phyloP scores from a whole-genome alignment of 2,329 filamentous ascomycete genomes.

The Bimuria novae-zelandiae region DNA sequence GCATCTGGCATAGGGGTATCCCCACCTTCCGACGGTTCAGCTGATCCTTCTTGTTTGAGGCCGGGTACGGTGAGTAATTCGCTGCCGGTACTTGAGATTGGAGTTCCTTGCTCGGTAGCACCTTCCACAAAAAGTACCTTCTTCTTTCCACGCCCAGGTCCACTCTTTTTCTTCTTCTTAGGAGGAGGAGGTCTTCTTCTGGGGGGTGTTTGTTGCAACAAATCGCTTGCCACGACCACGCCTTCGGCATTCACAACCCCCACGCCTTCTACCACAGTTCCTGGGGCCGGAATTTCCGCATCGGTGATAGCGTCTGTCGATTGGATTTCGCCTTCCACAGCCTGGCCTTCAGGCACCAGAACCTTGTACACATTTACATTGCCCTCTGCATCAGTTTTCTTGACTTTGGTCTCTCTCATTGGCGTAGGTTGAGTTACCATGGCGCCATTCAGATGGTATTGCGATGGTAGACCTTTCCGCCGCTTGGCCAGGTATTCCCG shows the following conservation, averaged over 20 bases:
- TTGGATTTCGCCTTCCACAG: conserved; percentile 80
- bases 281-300: conserved; percentile 57
- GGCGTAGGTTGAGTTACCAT: conserved; percentile 36
- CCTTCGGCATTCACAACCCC: conserved; percentile 65
- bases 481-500: conserved; percentile 66
- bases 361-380: conserved; percentile 85
- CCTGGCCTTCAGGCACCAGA: conserved; percentile 77
- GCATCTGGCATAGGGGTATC: conserved; percentile 51
- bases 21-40: conserved; percentile 38
- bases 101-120: conserved; percentile 42
- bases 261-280: conserved; percentile 63
- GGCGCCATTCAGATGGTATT: conserved; percentile 30
- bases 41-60: conserved; percentile 45
- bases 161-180: conserved; percentile 72
- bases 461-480: conserved; percentile 61
- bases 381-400: conserved; percentile 73
- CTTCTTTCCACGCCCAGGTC: conserved; percentile 79
- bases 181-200: conserved; percentile 73
- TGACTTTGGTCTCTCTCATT: conserved; percentile 80
- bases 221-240: conserved; percentile 58
- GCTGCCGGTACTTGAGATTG: conserved; percentile 26
- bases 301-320: conserved; percentile 55
- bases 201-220: conserved; percentile 54
- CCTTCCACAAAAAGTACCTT: conserved; percentile 65
- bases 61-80: conserved; percentile 32